phyloP scores from a whole-genome alignment of 2,329 filamentous ascomycete species.

The Alternaria dauci region DNA sequence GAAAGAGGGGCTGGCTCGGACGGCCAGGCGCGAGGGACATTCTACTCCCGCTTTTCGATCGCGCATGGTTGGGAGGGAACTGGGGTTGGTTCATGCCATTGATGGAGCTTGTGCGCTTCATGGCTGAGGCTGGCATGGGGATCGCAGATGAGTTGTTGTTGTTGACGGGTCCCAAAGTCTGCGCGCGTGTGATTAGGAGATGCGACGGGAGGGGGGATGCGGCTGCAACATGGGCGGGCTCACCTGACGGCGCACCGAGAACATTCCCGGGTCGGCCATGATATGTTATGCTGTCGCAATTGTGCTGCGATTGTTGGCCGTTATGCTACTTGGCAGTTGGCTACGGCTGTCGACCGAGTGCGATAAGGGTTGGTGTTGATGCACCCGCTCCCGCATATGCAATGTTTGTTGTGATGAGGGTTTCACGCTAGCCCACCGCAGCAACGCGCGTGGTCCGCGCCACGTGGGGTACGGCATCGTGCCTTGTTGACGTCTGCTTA shows the following conservation, averaged over 20 bases:
- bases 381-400: constrained; percentile 19
- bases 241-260: constrained; percentile 93
- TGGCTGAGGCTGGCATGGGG: constrained; percentile 87
- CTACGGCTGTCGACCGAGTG: constrained; percentile 1
- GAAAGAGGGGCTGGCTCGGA: constrained; percentile 86
- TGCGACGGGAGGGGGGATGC: constrained; percentile 23
- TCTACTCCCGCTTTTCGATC: constrained; percentile 82
- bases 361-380: constrained; percentile 30
- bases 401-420: constrained; percentile 43
- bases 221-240: constrained; percentile 42
- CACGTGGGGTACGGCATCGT: constrained; percentile 13
- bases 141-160: constrained; percentile 78
- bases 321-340: constrained; percentile 2
- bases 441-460: constrained; percentile 26
- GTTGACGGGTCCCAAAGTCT: constrained; percentile 88
- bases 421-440: constrained; percentile 34
- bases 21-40: constrained; percentile 83
- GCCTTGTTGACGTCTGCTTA: constrained; percentile 17
- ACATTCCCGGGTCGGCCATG: constrained; percentile 67
- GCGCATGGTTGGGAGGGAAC: constrained; percentile 70
- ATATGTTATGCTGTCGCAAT: constrained; percentile 16
- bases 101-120: constrained; percentile 90
- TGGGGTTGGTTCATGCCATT: constrained; percentile 66
- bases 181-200: constrained; percentile 31
- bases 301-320: constrained; percentile 1